phyloP scores from a whole-genome alignment of 2,329 filamentous ascomycete genomes.

The Penicillium sp. region DNA sequence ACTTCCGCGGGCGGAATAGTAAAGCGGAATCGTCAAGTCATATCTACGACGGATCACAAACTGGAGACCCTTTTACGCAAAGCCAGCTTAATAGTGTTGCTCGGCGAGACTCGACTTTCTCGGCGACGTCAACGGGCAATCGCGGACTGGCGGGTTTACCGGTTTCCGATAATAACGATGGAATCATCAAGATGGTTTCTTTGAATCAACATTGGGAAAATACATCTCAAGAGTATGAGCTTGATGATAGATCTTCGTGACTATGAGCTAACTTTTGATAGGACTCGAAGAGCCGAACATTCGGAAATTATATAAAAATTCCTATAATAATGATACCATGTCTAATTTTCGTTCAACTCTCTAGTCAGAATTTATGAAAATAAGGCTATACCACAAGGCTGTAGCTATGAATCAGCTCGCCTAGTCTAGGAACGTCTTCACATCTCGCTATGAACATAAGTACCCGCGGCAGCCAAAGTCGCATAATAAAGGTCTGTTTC shows the following conservation, averaged over 20 bases:
- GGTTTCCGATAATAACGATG: slow-evolving; percentile 4
- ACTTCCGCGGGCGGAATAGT: slow-evolving; percentile 2
- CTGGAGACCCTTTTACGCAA: slow-evolving; percentile 3
- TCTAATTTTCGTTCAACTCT: too few species aligned
- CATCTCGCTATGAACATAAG: slow-evolving; percentile 9
- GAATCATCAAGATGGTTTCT: slow-evolving; percentile 12
- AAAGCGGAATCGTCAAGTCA: not conserved
- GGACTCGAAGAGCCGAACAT: slow-evolving; percentile 2
- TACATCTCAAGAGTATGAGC: slow-evolving; percentile 6
- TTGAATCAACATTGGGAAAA: slow-evolving; percentile 12
- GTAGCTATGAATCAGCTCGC: too few species aligned
- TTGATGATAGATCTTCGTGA: not conserved
- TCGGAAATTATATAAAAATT: slow-evolving; percentile 5
- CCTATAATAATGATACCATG: too few species aligned
- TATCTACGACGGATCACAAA: slow-evolving; percentile 3
- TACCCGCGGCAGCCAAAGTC: slow-evolving; percentile 15
- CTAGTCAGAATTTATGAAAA: too few species aligned
- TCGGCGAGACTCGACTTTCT: slow-evolving; percentile 10
- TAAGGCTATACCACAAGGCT: too few species aligned
- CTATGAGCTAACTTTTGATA: slow-evolving; percentile 1
- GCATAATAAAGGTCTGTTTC: slow-evolving; percentile 18
- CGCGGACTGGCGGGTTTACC: slow-evolving; percentile 4
- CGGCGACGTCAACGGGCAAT: slow-evolving; percentile 5
- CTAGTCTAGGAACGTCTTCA: too few species aligned
- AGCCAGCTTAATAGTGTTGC: slow-evolving; percentile 10